These are phyloP conservation scores for Pythium vanterpoolii DNA, from an alignment of 352 stramenopile genomes.

Conservation along the genomic window DNA sequence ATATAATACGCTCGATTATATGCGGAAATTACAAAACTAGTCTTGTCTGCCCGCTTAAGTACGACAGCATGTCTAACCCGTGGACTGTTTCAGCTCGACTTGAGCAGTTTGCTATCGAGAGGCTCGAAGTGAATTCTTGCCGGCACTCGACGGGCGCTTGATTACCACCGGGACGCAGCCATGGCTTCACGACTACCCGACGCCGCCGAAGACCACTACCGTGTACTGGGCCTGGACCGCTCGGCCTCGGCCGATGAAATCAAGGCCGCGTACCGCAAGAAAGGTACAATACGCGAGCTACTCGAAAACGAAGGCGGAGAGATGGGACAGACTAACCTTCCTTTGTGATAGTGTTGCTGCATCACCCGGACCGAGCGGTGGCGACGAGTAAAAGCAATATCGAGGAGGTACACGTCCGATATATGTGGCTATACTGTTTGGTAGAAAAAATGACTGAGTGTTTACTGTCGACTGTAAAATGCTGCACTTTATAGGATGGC, in stretches of 20 bases:
- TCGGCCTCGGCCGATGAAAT: slow-evolving; percentile 66
- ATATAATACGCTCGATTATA: background rate
- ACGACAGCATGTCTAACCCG: background rate
- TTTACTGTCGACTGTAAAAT: background rate
- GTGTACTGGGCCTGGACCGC: slow-evolving; percentile 57
- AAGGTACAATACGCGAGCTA: slow-evolving; percentile 37
- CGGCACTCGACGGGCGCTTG: too few species aligned
- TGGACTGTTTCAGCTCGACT: background rate
- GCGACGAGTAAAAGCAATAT: slow-evolving; percentile 8
- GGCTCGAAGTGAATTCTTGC: background rate
- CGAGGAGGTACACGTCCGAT: slow-evolving; percentile 14
- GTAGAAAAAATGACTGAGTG: background rate
- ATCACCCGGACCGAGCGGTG: slow-evolving; percentile 65
- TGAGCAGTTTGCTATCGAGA: slow-evolving; percentile 4
- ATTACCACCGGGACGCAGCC: background rate
- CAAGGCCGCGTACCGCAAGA: slow-evolving; percentile 73
- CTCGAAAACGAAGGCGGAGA: background rate
- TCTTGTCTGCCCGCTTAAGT: slow-evolving; percentile 9
- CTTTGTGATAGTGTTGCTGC: slow-evolving; percentile 42
- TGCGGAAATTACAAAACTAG: background rate
- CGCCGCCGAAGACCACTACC: slow-evolving; percentile 44
- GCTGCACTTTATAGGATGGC: slow-evolving; percentile 35
- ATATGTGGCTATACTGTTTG: background rate
- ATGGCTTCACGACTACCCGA: slow-evolving; percentile 14
- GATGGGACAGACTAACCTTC: background rate